Conservation (phyloP, 2,329 filamentous ascomycete species). For the Trichoderma endophyticum region DNA sequence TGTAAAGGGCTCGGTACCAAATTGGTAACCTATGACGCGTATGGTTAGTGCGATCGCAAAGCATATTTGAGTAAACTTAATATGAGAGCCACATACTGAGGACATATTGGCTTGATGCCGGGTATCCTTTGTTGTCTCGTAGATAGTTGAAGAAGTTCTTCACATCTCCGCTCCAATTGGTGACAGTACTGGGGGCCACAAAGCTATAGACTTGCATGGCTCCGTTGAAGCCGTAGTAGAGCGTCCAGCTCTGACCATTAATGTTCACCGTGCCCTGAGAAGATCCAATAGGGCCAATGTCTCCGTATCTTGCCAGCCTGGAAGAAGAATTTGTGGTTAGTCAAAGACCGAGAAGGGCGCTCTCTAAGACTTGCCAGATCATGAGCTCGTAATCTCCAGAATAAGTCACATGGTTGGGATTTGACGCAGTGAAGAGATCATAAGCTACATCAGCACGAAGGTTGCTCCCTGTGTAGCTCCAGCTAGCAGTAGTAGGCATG, state of each 20-base stretch:
- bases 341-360: fast-evolving
- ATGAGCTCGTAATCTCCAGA: constrained; percentile 9
- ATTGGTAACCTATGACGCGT: background rate
- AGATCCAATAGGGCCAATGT: background rate
- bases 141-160: constrained; percentile 2
- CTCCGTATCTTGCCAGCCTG: background rate
- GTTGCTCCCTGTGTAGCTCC: constrained; percentile 1
- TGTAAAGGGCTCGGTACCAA: constrained; percentile 6
- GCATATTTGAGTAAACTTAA: no score
- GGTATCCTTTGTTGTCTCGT: constrained; percentile 1
- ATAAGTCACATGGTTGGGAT: constrained; percentile 5
- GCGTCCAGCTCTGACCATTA: background rate
- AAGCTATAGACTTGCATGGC: constrained; percentile 7
- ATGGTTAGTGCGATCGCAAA: background rate
- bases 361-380: background rate
- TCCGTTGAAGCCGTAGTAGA: constrained; percentile 5
- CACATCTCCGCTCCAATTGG: background rate
- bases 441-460: constrained; percentile 3
- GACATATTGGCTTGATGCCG: background rate
- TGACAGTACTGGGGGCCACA: background rate
- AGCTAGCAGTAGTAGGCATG: background rate
- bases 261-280: background rate
- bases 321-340: background rate
- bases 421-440: constrained; percentile 5
- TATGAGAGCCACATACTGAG: background rate